A percentile compares a stretch with the other conserved stretches of the same genome.
phyloP scores from a whole-genome alignment of 495 filamentous ascomycete genomes.

The Glarea lozoyensis region DNA sequence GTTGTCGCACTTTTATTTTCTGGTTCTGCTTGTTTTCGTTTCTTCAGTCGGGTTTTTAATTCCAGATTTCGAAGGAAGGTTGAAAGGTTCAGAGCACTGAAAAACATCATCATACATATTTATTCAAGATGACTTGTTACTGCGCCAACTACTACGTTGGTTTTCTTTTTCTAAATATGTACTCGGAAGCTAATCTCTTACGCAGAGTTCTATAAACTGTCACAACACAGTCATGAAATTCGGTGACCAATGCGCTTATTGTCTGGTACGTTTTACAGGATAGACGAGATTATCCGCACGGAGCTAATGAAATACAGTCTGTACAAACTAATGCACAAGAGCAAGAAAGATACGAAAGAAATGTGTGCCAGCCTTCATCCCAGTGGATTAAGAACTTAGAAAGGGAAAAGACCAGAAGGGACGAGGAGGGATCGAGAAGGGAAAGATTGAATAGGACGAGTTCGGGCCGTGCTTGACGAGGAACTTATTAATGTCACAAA shows the following conservation, averaged over 20 bases:
- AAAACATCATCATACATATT: too few species aligned
- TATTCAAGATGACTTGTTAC: slow-evolving; percentile 35
- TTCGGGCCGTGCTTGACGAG: slow-evolving; percentile 6
- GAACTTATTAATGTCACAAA: too few species aligned
- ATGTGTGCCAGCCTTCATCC: neutral
- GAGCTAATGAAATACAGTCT: too few species aligned
- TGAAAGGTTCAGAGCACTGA: too few species aligned
- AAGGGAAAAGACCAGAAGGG: slow-evolving; percentile 6
- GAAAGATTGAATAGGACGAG: slow-evolving; percentile 9
- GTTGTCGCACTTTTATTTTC: too few species aligned
- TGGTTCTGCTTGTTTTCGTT: neutral
- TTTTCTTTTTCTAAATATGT: neutral
- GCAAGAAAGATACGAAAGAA: too few species aligned
- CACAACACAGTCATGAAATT: slow-evolving; percentile 35
- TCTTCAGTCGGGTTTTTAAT: too few species aligned
- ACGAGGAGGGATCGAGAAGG: slow-evolving; percentile 6
- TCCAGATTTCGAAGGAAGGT: too few species aligned
- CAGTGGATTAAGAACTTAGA: slow-evolving; percentile 9
- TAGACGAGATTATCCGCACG: too few species aligned
- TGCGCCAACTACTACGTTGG: slow-evolving; percentile 46
- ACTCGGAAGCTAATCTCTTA: neutral
- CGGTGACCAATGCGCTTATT: slow-evolving; percentile 35
- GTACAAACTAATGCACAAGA: too few species aligned
- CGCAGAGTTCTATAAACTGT: slow-evolving; percentile 34
- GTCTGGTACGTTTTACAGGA: slow-evolving; percentile 25